phyloP scores from a whole-genome alignment of 2,329 filamentous ascomycete genomes.

The Polytolypa hystricis region DNA sequence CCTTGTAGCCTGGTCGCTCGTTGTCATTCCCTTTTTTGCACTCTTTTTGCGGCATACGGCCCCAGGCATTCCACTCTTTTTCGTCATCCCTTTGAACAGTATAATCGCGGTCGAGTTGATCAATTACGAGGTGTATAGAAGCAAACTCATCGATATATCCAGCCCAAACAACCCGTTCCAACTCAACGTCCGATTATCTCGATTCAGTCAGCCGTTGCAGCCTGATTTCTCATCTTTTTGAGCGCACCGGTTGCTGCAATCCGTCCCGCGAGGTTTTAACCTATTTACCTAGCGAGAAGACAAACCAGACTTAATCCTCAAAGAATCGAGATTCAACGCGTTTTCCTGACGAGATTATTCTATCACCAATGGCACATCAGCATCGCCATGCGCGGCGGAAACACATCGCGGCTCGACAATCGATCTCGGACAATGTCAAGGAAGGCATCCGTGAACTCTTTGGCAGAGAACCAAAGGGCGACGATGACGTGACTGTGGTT shows the following conservation, averaged over 20 bases:
- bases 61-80: too few relatives aligned
- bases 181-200: too few relatives aligned
- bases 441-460: conserved; percentile 3
- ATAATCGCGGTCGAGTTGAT: not conserved
- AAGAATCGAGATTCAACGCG: too few relatives aligned
- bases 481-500: too few relatives aligned
- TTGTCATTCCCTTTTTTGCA: conserved; percentile 8
- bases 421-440: conserved; percentile 4
- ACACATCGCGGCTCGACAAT: conserved; percentile 1
- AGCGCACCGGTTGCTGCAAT: conserved; percentile 11
- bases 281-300: not conserved
- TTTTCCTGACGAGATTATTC: too few relatives aligned
- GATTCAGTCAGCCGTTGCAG: too few relatives aligned
- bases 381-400: conserved; percentile 6
- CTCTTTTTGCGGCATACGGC: too few relatives aligned
- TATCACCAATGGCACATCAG: too few relatives aligned
- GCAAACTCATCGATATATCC: too few relatives aligned
- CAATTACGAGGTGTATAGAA: too few relatives aligned
- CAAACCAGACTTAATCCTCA: not conserved
- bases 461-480: conserved; percentile 3
- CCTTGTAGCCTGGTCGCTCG: conserved; percentile 7
- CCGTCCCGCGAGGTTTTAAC: too few relatives aligned
- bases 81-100: not conserved
- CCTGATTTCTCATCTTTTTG: not conserved
- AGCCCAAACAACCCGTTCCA: too few relatives aligned